Conservation (phyloP, 1,139 yeast species). For the Yamadazyma songkhlaensis region DNA sequence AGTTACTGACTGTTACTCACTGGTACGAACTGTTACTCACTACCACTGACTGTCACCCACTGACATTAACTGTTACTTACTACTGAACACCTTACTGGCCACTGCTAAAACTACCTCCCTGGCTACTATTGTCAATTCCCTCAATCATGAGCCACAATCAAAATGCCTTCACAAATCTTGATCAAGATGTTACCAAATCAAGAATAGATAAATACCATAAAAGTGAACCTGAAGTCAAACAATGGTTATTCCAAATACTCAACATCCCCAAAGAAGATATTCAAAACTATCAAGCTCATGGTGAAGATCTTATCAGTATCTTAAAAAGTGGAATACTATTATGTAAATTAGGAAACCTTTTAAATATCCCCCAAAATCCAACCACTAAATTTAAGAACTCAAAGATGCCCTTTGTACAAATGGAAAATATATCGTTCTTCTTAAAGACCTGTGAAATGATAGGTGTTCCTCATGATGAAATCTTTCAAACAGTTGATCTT, state of each 20-base stretch:
- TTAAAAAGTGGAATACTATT: conserved; percentile 67
- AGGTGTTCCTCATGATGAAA: conserved; percentile 81
- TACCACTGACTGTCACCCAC: too few species aligned
- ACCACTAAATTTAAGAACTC: conserved; percentile 55
- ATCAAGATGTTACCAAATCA: conserved; percentile 47
- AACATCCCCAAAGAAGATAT: conserved; percentile 17
- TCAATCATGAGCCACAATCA: conserved; percentile 16
- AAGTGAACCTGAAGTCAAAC: conserved; percentile 45
- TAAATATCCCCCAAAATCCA: conserved; percentile 35
- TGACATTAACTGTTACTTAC: too few species aligned
- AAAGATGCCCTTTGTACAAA: conserved; percentile 81
- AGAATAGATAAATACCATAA: conserved; percentile 47
- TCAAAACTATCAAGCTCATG: conserved; percentile 12
- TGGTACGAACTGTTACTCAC: too few species aligned
- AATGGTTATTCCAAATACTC: conserved; percentile 45
- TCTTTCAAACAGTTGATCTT: conserved; percentile 79
- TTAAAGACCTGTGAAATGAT: conserved; percentile 54
- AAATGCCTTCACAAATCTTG: conserved; percentile 37
- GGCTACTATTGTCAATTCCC: too few species aligned
- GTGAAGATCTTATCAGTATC: conserved; percentile 42
- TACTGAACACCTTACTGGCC: too few species aligned
- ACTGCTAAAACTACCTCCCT: too few species aligned
- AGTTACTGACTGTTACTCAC: too few species aligned
- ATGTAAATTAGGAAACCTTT: conserved; percentile 47
- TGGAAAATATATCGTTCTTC: conserved; percentile 83